Conservation (phyloP, 208 protist genomes). For the Trypanosoma vivax region DNA sequence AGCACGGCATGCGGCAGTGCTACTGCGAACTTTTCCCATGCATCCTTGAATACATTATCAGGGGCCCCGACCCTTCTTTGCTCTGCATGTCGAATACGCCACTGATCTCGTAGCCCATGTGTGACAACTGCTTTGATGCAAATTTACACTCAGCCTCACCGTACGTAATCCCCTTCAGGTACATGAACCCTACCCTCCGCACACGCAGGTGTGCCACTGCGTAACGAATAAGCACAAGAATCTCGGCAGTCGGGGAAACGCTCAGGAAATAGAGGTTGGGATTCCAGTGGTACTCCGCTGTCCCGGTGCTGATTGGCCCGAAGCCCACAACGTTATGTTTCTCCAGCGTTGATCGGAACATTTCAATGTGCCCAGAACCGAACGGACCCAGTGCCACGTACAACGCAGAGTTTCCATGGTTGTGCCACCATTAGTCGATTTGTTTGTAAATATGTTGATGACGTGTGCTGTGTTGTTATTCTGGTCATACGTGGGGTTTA, state of each 20-base stretch:
- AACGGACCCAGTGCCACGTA: neutral
- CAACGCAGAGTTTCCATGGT: too few species aligned
- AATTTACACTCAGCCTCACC: slow-evolving; percentile 2
- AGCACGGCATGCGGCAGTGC: slow-evolving; percentile 5
- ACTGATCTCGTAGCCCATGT: slow-evolving; percentile 2
- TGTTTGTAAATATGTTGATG: neutral
- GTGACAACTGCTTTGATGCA: neutral
- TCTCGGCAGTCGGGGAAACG: slow-evolving; percentile 24
- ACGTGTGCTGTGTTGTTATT: neutral
- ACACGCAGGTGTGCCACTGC: slow-evolving; percentile 20
- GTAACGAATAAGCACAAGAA: slow-evolving; percentile 26
- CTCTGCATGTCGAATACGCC: slow-evolving; percentile 2
- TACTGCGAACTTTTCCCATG: slow-evolving; percentile 3
- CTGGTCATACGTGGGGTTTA: neutral
- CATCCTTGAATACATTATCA: slow-evolving; percentile 1
- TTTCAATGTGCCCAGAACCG: neutral
- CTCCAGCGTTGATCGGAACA: neutral
- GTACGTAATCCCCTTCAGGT: slow-evolving; percentile 3
- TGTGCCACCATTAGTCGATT: neutral
- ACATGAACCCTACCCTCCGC: slow-evolving; percentile 24
- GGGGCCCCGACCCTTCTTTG: neutral
- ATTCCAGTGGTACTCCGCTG: slow-evolving; percentile 18
- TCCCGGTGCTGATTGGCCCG: slow-evolving; percentile 24
- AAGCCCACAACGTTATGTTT: slow-evolving; percentile 23
- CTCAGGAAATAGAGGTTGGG: slow-evolving; percentile 26